A percentile compares a stretch with the other conserved stretches of the same genome.
Conservation (phyloP, 495 filamentous ascomycete genomes). For the Letharia lupina region DNA sequence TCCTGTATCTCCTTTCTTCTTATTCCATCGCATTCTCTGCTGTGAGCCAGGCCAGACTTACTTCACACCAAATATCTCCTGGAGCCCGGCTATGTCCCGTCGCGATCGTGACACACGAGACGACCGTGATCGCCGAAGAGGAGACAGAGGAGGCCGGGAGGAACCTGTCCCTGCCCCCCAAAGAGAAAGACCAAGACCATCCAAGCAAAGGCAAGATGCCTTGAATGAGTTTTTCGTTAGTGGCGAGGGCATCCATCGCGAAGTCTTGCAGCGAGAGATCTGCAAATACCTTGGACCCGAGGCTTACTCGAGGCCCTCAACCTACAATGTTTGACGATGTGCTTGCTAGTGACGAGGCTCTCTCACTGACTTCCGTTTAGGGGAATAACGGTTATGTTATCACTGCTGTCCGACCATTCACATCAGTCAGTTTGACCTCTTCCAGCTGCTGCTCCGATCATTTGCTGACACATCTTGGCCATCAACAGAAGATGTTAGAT, state of each 20-base stretch:
- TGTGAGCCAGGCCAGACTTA: conserved; percentile 2
- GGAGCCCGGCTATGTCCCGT: conserved; percentile 7
- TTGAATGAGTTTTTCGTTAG: conserved; percentile 77
- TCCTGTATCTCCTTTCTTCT: not conserved
- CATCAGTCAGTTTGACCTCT: conserved; percentile 18
- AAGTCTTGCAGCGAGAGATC: conserved; percentile 92
- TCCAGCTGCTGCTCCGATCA: not conserved
- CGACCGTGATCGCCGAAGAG: conserved; percentile 12
- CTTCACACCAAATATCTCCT: not conserved
- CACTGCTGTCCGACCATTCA: conserved; percentile 27
- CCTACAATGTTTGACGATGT: conserved; percentile 57
- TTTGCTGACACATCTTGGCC: conserved; percentile 4
- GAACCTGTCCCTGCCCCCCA: not conserved
- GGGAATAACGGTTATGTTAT: conserved; percentile 24
- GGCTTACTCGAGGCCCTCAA: conserved; percentile 78
- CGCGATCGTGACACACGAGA: conserved; percentile 9
- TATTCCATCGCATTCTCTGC: not conserved
- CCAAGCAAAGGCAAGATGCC: conserved; percentile 4
- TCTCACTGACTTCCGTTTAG: conserved; percentile 19
- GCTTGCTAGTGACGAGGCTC: not conserved
- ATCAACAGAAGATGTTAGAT: conserved; percentile 23
- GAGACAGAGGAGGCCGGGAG: conserved; percentile 6
- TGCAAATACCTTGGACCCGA: conserved; percentile 90
- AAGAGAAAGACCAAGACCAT: conserved; percentile 8
- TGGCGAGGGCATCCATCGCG: conserved; percentile 81